Evolutionary conservation across 2,329 filamentous ascomycete genomes (phyloP).

Genomic region (Grosmannia serpens): DNA sequence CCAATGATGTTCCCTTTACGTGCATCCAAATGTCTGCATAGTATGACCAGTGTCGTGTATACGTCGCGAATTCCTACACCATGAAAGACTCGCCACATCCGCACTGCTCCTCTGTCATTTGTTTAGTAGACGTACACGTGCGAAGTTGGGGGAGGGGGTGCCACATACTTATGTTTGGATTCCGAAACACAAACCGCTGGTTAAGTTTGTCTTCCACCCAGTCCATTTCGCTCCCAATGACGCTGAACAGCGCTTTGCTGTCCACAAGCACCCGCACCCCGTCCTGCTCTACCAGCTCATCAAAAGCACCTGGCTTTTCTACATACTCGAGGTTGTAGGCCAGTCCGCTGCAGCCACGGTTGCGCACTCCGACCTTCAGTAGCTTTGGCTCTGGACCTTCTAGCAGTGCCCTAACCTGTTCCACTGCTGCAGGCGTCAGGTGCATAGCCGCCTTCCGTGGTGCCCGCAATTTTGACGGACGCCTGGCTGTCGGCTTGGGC

Average conservation of each 20-base stretch:
- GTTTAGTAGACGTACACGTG: background rate
- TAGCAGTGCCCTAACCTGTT: conserved; percentile 65
- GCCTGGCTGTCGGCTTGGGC: conserved; percentile 20
- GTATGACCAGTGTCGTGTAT: background rate
- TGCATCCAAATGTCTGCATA: background rate
- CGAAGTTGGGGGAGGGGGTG: background rate
- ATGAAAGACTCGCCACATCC: conserved; percentile 96
- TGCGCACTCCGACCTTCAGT: conserved; percentile 88
- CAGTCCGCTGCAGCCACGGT: conserved; percentile 85
- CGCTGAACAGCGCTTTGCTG: conserved; percentile 94
- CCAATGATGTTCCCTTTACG: background rate
- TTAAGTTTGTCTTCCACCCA: conserved; percentile 95
- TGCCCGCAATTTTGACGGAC: conserved; percentile 46
- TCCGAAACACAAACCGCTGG: conserved; percentile 84
- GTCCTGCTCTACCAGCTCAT: conserved; percentile 90
- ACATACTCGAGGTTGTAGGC: conserved; percentile 94
- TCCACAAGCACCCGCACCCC: conserved; percentile 93
- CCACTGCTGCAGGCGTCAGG: conserved; percentile 67
- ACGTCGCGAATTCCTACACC: conserved; percentile 35
- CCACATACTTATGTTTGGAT: conserved; percentile 92
- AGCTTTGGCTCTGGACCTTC: conserved; percentile 82
- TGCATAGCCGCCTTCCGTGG: conserved; percentile 87
- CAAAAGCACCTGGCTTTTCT: conserved; percentile 76
- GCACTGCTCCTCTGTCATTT: conserved; percentile 70
- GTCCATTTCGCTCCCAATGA: conserved; percentile 98